Percentiles rank a stretch among this genome's conserved stretches.
phyloP scores from a whole-genome alignment of 192 early-diverging fungal genomes.

The Entrophospora sp. region DNA sequence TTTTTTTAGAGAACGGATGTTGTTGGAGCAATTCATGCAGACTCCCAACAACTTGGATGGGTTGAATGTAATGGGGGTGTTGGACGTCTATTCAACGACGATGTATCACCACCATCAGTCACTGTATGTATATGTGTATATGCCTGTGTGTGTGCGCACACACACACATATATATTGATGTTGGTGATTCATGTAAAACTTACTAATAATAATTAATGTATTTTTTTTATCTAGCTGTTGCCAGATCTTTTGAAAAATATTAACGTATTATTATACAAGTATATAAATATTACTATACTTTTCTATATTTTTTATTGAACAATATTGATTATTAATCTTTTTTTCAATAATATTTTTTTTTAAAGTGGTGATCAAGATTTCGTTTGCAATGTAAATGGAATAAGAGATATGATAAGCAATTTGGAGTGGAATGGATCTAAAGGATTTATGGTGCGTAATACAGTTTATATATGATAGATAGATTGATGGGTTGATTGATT shows the following conservation, averaged over 20 bases:
- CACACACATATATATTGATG: neutral
- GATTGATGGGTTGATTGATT: no score
- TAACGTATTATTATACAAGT: slow-evolving; percentile 57
- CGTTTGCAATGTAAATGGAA: slow-evolving; percentile 73
- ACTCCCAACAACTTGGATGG: slow-evolving; percentile 37
- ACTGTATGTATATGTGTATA: slow-evolving; percentile 33
- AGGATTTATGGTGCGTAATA: slow-evolving; percentile 52
- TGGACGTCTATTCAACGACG: slow-evolving; percentile 29
- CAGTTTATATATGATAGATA: no score
- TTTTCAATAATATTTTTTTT: neutral
- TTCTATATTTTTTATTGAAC: neutral
- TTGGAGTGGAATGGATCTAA: slow-evolving; percentile 54
- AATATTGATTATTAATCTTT: neutral
- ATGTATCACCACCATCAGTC: slow-evolving; percentile 47
- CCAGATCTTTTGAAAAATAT: slow-evolving; percentile 50
- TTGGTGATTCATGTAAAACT: neutral
- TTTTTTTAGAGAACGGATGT: slow-evolving; percentile 39
- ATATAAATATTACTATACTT: neutral
- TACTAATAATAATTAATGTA: neutral
- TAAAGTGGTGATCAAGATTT: slow-evolving; percentile 68
- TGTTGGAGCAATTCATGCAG: slow-evolving; percentile 47
- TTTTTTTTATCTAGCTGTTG: slow-evolving; percentile 38
- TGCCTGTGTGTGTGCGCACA: slow-evolving; percentile 44
- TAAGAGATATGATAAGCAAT: slow-evolving; percentile 53
- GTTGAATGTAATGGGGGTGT: slow-evolving; percentile 54